phyloP scores from a whole-genome alignment of 306 rosid species.

The Castanospermum australe region DNA sequence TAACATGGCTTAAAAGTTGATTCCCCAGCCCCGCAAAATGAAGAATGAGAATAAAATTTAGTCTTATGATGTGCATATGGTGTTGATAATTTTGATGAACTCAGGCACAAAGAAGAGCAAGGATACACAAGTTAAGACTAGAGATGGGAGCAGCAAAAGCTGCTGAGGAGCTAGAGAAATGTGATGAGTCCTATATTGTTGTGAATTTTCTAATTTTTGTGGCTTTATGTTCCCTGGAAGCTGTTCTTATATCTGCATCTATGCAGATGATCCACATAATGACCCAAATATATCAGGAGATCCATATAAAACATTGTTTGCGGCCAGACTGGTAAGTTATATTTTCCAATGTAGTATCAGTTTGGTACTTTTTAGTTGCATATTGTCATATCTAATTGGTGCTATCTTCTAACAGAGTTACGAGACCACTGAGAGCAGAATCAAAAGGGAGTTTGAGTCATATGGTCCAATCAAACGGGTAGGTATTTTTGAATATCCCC shows the following conservation, averaged over 20 bases:
- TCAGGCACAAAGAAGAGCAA: slow-evolving; percentile 63
- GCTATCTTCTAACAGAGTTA: slow-evolving; percentile 70
- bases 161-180: slow-evolving; percentile 67
- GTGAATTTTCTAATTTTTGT: neutral
- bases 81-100: slow-evolving; percentile 1
- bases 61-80: neutral
- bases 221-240: neutral
- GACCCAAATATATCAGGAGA: slow-evolving; percentile 89
- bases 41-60: neutral
- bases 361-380: neutral
- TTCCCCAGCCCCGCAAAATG: too few relatives aligned
- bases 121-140: slow-evolving; percentile 59
- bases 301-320: slow-evolving; percentile 94
- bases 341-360: neutral
- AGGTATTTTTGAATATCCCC: slow-evolving; percentile 82
- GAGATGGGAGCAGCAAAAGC: slow-evolving; percentile 77
- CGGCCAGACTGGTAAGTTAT: slow-evolving; percentile 84
- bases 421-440: slow-evolving; percentile 94
- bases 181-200: slow-evolving; percentile 29
- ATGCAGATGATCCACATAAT: slow-evolving; percentile 76
- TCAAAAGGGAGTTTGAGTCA: slow-evolving; percentile 97
- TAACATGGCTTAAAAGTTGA: neutral
- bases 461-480: slow-evolving; percentile 99
- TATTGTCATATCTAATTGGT: slow-evolving; percentile 19
- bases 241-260: slow-evolving; percentile 24